These are phyloP conservation scores for Ogataea salicorniae DNA, from an alignment of 805 yeast genomes.

Conservation along the genomic window DNA sequence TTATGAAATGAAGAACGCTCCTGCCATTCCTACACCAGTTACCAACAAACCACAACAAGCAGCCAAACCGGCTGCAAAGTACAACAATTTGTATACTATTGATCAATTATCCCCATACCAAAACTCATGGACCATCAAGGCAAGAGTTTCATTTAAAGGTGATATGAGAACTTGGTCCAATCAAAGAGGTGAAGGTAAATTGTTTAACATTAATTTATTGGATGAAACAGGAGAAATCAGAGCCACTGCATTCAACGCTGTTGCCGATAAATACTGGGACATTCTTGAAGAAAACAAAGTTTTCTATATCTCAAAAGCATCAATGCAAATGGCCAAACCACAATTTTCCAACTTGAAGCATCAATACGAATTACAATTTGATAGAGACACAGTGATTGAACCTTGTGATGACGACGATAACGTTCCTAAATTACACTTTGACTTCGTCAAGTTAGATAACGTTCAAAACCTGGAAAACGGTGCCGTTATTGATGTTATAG, in stretches of 20 bases:
- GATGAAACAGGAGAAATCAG: conserved; percentile 96
- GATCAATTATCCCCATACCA: conserved; percentile 90
- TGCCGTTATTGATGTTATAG: conserved; percentile 78
- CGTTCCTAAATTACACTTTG: conserved; percentile 77
- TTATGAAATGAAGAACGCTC: not conserved
- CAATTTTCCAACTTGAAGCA: conserved; percentile 79
- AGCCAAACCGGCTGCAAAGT: conserved; percentile 9
- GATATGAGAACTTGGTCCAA: conserved; percentile 87
- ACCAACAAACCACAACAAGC: not conserved
- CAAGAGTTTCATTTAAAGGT: conserved; percentile 82
- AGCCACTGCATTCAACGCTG: conserved; percentile 89
- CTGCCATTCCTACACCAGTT: conserved; percentile 6
- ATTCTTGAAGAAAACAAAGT: conserved; percentile 83
- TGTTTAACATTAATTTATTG: conserved; percentile 79
- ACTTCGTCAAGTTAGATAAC: conserved; percentile 64
- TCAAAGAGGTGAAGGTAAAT: conserved; percentile 81
- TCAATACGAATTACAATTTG: conserved; percentile 82
- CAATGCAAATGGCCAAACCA: conserved; percentile 78
- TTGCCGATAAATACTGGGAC: conserved; percentile 74
- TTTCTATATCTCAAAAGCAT: conserved; percentile 75
- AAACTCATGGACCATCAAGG: conserved; percentile 87
- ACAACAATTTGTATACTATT: conserved; percentile 58
- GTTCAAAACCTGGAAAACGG: conserved; percentile 67
- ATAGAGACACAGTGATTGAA: conserved; percentile 69
- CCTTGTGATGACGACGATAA: conserved; percentile 53